These are phyloP conservation scores for Pythium diclinum DNA, from an alignment of 352 stramenopile species.

Conservation along the genomic window DNA sequence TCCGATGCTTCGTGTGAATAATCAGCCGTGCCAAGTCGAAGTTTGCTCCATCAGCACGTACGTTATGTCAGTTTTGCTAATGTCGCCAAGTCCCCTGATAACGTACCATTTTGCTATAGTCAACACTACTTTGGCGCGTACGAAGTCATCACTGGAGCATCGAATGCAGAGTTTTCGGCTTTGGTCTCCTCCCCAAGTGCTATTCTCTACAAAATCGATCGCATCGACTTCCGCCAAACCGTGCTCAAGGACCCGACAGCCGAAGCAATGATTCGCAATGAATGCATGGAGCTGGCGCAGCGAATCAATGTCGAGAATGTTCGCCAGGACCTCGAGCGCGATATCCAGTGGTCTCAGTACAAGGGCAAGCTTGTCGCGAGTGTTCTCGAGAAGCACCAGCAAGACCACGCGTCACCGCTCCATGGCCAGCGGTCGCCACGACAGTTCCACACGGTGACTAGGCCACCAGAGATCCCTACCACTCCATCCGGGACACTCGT, in stretches of 20 bases:
- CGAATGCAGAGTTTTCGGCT: constrained; percentile 49
- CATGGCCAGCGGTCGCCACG: constrained; percentile 40
- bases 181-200: constrained; percentile 58
- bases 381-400: constrained; percentile 37
- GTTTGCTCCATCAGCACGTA: constrained; percentile 54
- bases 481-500: not conserved
- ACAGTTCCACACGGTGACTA: not conserved
- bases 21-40: constrained; percentile 47
- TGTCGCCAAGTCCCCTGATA: not conserved
- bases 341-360: constrained; percentile 52
- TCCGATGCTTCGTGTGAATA: constrained; percentile 14
- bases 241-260: constrained; percentile 52
- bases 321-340: constrained; percentile 39
- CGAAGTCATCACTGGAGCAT: constrained; percentile 39
- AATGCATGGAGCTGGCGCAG: constrained; percentile 36
- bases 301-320: constrained; percentile 44
- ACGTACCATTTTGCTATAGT: constrained; percentile 16
- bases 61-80: not conserved
- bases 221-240: constrained; percentile 64
- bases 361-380: constrained; percentile 40
- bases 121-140: constrained; percentile 66
- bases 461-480: constrained; percentile 6
- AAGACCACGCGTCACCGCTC: constrained; percentile 32
- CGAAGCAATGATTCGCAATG: constrained; percentile 43
- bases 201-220: constrained; percentile 62